Evolutionary conservation across 1,139 yeast genomes (phyloP), one percentile per base, ranked within the genome.

Genomic region (Geotrichum candidum): DNA sequence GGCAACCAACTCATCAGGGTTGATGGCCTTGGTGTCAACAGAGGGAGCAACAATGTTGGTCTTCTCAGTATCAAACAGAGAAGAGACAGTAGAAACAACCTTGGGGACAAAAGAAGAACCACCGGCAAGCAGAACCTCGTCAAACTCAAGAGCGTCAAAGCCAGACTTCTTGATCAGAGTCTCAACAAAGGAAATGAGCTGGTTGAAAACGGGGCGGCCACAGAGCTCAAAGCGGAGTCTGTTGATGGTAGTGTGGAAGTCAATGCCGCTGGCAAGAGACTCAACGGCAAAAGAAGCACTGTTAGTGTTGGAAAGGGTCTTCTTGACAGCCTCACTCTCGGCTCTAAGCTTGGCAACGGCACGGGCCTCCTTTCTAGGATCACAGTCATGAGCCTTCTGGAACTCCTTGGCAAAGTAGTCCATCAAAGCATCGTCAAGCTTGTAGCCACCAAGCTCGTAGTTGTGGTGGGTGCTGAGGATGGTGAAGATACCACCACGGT

Each of bases 81-180:
- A 80, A 65, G 84, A 82, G 67, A 95, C 77, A 75, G 88, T 87
- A 62, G 86, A 74, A 54, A 96, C 90, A 73, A 94, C 83, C 81
- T 94, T 95, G 69, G 98, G 97, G 68, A 92, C 87, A 79, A 88
- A 85, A 52, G 98, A 87, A 63, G 90, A 82, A 73, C 99, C 99
- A 78, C 99, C 99, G 64, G 85, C 95, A 68, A 94, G 86, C 69
- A 94, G 79, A 56, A 94, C 95, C 76, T 92, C 96, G 73, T 91
- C 95, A 67, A 95, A 83, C 73, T 91, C 97, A 72, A 92, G 82
- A 60, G 85, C 82, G 69, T 91, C 97, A 68, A 91, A 80, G 57
- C 85, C 87, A 61, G 98, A 97, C 81, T 92, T 91, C 70, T 81
- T 76, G 66, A 94, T 86, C 60, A 84, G 86, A 67, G 81, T 78